Evolutionary conservation across 2,329 filamentous ascomycete species (phyloP), one percentile per base, ranked within the genome.

Genomic region (Ophiosphaerella herpotricha): DNA sequence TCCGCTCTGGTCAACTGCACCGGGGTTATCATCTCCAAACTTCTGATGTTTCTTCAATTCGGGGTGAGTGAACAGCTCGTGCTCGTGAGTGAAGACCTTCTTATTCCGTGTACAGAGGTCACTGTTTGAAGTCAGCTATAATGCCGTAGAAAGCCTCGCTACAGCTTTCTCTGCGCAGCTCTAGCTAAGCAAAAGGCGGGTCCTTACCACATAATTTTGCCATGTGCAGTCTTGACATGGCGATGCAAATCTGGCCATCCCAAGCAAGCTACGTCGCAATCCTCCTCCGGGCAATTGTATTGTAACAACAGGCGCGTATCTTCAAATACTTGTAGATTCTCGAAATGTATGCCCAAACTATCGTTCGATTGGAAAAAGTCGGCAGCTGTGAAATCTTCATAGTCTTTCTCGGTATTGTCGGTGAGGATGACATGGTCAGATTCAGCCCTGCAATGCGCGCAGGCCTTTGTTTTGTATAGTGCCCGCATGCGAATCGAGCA

Each of bases 1-100:
- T 1, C 94, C 94, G 24, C 90, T 97, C 77, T 97, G 94, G 64
- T 97, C 90, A 33, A 89, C 80, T 0, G 92, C 88, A 31, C 94
- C 93, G 4, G 93, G 92, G 57, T 88, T 88, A 70, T 97, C 90
- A 66, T 99, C 94, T 50, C 94, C 94, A 56, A 88, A 85, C 55
- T 85, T 89, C 82, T 97, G 95, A 72, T 99, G 94, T 64, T 85
- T 89, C 60, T 89, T 86, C 42, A 97, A 79, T 61, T 93, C 90
- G 56, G 86, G 83, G 54, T 85, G 82, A 1, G 89, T 88, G 72
- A 97, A 97, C 1, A 99, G 81, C 56, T 95, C 90, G 70, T 99
- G 94, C 74, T 99, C 94, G 75, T 99, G 94, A 1, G 94, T 97
- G 64, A 99, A 99, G 31, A 97, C 91, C 69, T 96, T 97, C 76